A percentile compares a stretch with the other conserved stretches of the same genome.
Conservation (phyloP, 192 early-diverging fungal species). For the Entomortierella parvispora region DNA sequence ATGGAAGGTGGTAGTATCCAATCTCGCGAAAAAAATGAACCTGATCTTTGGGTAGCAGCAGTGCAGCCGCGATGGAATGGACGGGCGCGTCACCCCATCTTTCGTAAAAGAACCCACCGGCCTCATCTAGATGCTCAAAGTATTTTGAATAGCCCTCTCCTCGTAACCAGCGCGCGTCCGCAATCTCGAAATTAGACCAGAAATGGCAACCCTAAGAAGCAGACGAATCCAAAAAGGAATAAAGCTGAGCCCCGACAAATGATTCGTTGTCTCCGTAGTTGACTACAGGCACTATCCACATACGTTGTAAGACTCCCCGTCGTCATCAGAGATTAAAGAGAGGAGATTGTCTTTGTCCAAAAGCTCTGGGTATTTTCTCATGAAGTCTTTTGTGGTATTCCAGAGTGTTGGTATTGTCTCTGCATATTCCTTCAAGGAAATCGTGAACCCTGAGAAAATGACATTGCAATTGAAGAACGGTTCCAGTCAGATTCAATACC, state of each 20-base stretch:
- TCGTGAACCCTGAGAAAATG: slow-evolving; percentile 65
- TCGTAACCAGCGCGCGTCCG: slow-evolving; percentile 68
- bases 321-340: slow-evolving; percentile 66
- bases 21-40: slow-evolving; percentile 83
- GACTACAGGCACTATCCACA: no score
- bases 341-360: slow-evolving; percentile 55
- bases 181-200: slow-evolving; percentile 92
- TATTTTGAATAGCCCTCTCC: slow-evolving; percentile 72
- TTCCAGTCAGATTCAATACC: no score
- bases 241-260: background rate
- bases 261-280: no score
- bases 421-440: slow-evolving; percentile 76
- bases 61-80: slow-evolving; percentile 71
- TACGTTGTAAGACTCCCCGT: slow-evolving; percentile 70
- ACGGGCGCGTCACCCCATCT: slow-evolving; percentile 84
- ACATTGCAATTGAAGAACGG: no score
- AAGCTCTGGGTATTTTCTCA: slow-evolving; percentile 57
- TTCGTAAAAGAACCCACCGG: slow-evolving; percentile 90
- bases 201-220: slow-evolving; percentile 72
- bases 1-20: slow-evolving; percentile 74
- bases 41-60: slow-evolving; percentile 67
- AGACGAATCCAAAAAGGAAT: background rate
- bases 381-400: slow-evolving; percentile 67
- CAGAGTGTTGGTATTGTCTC: slow-evolving; percentile 80
- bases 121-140: slow-evolving; percentile 76